Base-by-base conservation (phyloP, 2,329 filamentous ascomycete genomes). In the Biscogniauxia marginata region DNA sequence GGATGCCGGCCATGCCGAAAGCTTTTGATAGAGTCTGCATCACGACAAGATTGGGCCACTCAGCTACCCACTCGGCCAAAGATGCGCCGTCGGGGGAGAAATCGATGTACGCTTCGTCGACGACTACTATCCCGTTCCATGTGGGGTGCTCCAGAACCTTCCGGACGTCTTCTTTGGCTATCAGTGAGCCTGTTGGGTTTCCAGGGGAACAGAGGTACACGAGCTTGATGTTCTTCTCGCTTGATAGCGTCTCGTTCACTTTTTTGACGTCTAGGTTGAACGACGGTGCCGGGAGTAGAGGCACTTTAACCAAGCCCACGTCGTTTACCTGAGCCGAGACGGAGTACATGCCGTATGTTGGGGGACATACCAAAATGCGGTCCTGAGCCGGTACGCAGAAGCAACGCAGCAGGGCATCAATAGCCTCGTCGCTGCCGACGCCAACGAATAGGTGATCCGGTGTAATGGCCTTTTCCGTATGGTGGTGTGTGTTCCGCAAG, bases 1-100 rank as follows among this genome's bases (percentile, higher is more conserved):
- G 83, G 70, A 99, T 96, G 50, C 93, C 95, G 3, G 95, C 95
- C 69, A 99, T 84, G 23, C 95, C 95, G 70, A 99, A 99, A 0
- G 92, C 95, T 74, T 99, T 99, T 67, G 90, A 96, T n/a, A 98
- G 82, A 1, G 95, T 99, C 79, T 99, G 95, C 90, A 98, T 91
- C 55, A 99, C 93, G 18, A 97, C 92, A 22, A 99, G 80, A 73
- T 99, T 99, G 50, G 93, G 93, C 85, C 90, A 96, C 68, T 96
- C 92, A 34, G 84, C 80, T 1, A 96, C 93, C 88, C 91, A 96
- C 74, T 96, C 90, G 22, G 95, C 93, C 22, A 98, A 82, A 63
- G 90, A 96, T 45, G 90, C 82, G 22, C 84, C 86, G 16, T 89
- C 86, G 5, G 86, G 85, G 6, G 93, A 88, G 70, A 98, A 99